Evolutionary conservation across 1,284 basidiomycete species (phyloP), one percentile per base, ranked within the genome.

Genomic region (Fomitopsis schrenkii): DNA sequence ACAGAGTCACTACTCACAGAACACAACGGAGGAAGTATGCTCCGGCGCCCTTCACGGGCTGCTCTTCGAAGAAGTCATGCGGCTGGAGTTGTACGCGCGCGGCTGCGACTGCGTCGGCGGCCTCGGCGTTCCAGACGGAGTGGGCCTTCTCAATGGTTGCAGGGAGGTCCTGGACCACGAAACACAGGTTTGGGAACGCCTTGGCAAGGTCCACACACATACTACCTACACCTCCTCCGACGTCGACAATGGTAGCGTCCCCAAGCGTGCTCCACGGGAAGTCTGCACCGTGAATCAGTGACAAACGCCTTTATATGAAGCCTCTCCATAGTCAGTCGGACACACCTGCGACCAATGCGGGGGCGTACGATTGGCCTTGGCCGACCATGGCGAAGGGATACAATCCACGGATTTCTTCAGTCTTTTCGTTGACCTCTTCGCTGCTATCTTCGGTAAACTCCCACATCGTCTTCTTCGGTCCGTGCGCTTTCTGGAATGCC

Each of bases 61-160:
- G 73, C 5, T 70, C 65, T 3, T 40, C 36, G 62, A 75, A 75
- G 61, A 75, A 75, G 57, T 76, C 71, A 60, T 74, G 70, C 12
- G 40, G 63, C 63, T 59, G 26, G 15, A 65, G 50, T 14, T 40
- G 30, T 3, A 62, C 60, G 15, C 64, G 62, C 15, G 44, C 45
- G 5, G 17, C 17, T 22, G 35, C 44, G 12, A 63, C 2, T 17
- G 60, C 55, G 1, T 58, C 53, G 0, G 62, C 60, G 28, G 46
- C n/a, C 35, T 63, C 59, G 6, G 38, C 45, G 40, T 59, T 7
- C 64, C 62, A 65, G 1, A 62, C 26, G 2, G 40, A 22, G 14
- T 58, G 22, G 10, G 63, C 66, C 15, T 66, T 38, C 28, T 55
- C 40, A 33, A 64, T 58, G 17, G 64, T 61, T 10, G 53, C 61